Evolutionary conservation across 305 asterid species (phyloP).

Genomic region (Salvia sclarea): DNA sequence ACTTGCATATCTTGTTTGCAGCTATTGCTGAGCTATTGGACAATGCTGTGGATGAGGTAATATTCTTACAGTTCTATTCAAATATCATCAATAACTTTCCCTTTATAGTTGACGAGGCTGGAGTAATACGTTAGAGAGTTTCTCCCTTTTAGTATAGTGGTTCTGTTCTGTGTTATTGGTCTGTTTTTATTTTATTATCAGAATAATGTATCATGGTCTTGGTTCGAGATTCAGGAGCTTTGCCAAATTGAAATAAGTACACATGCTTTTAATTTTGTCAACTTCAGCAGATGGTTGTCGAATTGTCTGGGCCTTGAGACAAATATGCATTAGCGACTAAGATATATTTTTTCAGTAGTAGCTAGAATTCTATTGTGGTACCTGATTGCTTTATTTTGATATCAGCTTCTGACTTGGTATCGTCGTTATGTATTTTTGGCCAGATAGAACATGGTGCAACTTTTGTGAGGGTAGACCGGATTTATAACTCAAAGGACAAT

Average conservation of each 20-base stretch:
- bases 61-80: constrained; percentile 23
- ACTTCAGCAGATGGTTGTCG: background rate
- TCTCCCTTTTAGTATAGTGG: background rate
- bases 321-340: background rate
- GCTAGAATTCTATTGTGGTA: background rate
- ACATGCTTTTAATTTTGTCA: background rate
- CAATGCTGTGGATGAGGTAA: constrained; percentile 97
- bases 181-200: constrained; percentile 1
- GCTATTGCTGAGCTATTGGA: constrained; percentile 97
- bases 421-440: constrained; percentile 15
- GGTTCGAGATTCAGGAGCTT: constrained; percentile 12
- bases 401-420: constrained; percentile 14
- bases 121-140: background rate
- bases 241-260: background rate
- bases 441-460: constrained; percentile 80
- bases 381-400: constrained; percentile 4
- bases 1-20: constrained; percentile 45
- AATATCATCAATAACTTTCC: constrained; percentile 13
- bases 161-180: constrained; percentile 1
- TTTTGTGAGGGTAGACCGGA: constrained; percentile 75
- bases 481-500: constrained; percentile 65
- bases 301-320: background rate
- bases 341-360: background rate
- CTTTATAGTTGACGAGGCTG: constrained; percentile 18
- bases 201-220: constrained; percentile 10